These are phyloP conservation scores for Rhodotorula mucilaginosa DNA, from an alignment of 1,284 basidiomycete species.

Conservation along the genomic window DNA sequence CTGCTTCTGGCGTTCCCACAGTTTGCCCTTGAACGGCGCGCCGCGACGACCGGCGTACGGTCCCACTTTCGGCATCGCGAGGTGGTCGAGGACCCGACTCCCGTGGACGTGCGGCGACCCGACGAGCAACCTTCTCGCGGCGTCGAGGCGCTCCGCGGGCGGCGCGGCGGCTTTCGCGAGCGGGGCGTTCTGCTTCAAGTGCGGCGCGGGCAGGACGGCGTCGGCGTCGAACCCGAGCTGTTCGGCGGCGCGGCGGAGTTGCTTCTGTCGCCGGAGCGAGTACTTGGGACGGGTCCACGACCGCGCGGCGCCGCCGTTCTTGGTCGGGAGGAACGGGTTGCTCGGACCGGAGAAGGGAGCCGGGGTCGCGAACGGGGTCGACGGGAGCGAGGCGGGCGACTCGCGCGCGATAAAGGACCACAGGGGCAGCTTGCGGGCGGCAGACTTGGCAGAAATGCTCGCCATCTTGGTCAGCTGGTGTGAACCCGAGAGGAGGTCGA, in stretches of 20 bases:
- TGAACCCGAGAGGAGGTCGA: not conserved
- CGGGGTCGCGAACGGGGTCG: slow-evolving; percentile 11
- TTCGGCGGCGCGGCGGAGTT: slow-evolving; percentile 17
- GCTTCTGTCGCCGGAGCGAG: slow-evolving; percentile 38
- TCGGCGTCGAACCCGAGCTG: slow-evolving; percentile 7
- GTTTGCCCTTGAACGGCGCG: slow-evolving; percentile 40
- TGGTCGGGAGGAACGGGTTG: slow-evolving; percentile 37
- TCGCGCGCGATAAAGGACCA: slow-evolving; percentile 36
- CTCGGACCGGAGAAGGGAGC: slow-evolving; percentile 15
- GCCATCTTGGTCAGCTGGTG: not conserved
- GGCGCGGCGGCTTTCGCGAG: not conserved
- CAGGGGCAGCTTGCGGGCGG: slow-evolving; percentile 18
- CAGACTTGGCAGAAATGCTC: slow-evolving; percentile 12
- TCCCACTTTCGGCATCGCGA: slow-evolving; percentile 33
- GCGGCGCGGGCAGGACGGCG: slow-evolving; percentile 25
- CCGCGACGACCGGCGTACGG: slow-evolving; percentile 39
- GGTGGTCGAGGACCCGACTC: slow-evolving; percentile 23
- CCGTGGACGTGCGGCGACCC: slow-evolving; percentile 18
- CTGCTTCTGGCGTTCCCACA: slow-evolving; percentile 37
- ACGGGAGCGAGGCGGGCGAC: slow-evolving; percentile 26
- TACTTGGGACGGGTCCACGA: slow-evolving; percentile 36
- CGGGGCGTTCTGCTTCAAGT: not conserved
- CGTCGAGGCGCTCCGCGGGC: slow-evolving; percentile 1
- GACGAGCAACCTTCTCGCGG: slow-evolving; percentile 6
- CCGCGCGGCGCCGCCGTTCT: slow-evolving; percentile 15